Evolutionary conservation across 805 yeast species (phyloP), one percentile per base, ranked within the genome.

Genomic region (Schwanniomyces sp.): DNA sequence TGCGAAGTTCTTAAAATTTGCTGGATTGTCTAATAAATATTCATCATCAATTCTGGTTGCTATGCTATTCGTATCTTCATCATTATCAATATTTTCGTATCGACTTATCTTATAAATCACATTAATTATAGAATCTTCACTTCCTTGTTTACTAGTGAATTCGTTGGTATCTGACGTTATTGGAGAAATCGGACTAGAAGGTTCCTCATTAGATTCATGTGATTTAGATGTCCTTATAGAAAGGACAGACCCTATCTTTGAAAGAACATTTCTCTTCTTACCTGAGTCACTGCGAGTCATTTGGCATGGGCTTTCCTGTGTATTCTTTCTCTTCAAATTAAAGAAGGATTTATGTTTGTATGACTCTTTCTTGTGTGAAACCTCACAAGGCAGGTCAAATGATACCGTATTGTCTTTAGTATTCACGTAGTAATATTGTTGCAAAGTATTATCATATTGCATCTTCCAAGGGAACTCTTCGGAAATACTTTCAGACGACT

Each of bases 381-480:
- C 80, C 56, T 76, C 80, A 41, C 69, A 58, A 2, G 81, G 79
- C 38, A 67, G 69, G 55, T 76, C 80, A 51, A 75, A 73, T 44
- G 74, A 70, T 11, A 75, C 62, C 2, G 64, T 52, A 40, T 64
- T 66, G 10, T 67, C 67, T 14, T 48, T 42, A 21, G 54, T 50
- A 48, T 76, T 73, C 14, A 74, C 52, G 49, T 73, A 76, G 54
- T 73, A 75, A 51, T 68, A 66, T 52, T 72, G 72, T 34, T 72
- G 63, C 34, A 76, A 57, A 4, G 54, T 55, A 1, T 70, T 61
- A 52, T 76, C 80, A 47, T 34, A 64, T 46, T 32, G 74, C 62
- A 56, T 50, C 44, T 53, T 54, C 62, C 61, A 59, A 17, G 46
- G 52, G n/a, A 5, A 14, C 5, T 32, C 36, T 14, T 10, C 21